Evolutionary conservation across 2,329 filamentous ascomycete species (phyloP).

Genomic region (Phoma sp.): DNA sequence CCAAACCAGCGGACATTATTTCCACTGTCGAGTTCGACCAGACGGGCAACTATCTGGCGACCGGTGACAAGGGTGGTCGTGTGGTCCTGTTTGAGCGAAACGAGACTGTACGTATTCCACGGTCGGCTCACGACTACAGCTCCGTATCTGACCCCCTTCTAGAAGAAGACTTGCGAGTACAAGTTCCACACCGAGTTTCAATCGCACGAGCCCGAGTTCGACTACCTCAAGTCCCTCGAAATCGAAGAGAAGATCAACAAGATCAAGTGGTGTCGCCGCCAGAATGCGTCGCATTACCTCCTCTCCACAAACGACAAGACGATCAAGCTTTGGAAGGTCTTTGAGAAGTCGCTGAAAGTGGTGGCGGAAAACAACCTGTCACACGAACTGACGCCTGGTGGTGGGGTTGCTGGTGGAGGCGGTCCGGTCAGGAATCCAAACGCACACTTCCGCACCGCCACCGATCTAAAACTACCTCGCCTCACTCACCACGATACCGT

Average conservation of each 20-base stretch:
- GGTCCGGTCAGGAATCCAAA: constrained; percentile 77
- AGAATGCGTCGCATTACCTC: constrained; percentile 98
- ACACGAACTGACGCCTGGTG: constrained; percentile 83
- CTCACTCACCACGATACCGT: constrained; percentile 98
- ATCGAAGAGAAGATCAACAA: constrained; percentile 99
- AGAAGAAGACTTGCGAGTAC: constrained; percentile 99
- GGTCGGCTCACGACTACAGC: neutral
- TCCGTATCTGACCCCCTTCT: constrained; percentile 23
- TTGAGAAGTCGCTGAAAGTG: constrained; percentile 98
- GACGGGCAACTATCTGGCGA: constrained; percentile 86
- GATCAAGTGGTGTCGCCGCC: constrained; percentile 98
- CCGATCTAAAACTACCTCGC: constrained; percentile 89
- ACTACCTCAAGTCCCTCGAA: constrained; percentile 98
- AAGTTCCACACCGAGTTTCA: constrained; percentile 99
- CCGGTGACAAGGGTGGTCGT: constrained; percentile 86
- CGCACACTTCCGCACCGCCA: constrained; percentile 77
- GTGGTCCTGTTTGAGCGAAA: constrained; percentile 91
- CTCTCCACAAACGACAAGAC: constrained; percentile 99
- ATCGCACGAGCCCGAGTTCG: constrained; percentile 98
- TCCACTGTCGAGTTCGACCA: constrained; percentile 91
- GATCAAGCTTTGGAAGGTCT: constrained; percentile 99
- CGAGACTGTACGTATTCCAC: constrained; percentile 75
- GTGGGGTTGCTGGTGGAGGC: constrained; percentile 73
- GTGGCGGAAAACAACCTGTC: constrained; percentile 99
- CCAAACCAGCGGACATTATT: constrained; percentile 77